phyloP scores from a whole-genome alignment of 2,329 filamentous ascomycete genomes.

The Aspergillus jensenii region DNA sequence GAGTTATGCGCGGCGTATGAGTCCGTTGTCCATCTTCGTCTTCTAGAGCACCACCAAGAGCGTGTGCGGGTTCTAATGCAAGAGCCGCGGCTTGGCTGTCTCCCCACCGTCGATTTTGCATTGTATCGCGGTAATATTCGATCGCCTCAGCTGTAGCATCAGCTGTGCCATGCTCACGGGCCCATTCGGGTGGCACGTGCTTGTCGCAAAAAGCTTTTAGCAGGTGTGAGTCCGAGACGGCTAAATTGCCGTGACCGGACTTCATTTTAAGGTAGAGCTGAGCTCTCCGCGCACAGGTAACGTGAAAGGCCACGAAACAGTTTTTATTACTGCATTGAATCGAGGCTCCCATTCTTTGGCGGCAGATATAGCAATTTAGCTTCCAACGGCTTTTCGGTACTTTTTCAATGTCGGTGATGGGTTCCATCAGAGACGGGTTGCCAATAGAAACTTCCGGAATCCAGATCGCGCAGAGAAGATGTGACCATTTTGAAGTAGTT shows the following conservation, averaged over 20 bases:
- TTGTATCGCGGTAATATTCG: slow-evolving; percentile 83
- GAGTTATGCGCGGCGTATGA: slow-evolving; percentile 50
- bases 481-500: slow-evolving; percentile 92
- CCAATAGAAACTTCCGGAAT: slow-evolving; percentile 95
- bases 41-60: slow-evolving; percentile 54
- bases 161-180: slow-evolving; percentile 79
- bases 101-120: slow-evolving; percentile 88
- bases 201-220: slow-evolving; percentile 96
- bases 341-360: slow-evolving; percentile 95
- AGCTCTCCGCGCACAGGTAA: slow-evolving; percentile 88
- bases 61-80: slow-evolving; percentile 72
- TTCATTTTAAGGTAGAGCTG: slow-evolving; percentile 96
- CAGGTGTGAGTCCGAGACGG: slow-evolving; percentile 75
- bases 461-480: slow-evolving; percentile 96
- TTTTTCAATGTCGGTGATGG: slow-evolving; percentile 96
- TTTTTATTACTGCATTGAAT: slow-evolving; percentile 98
- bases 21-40: slow-evolving; percentile 44
- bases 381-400: slow-evolving; percentile 95
- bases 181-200: slow-evolving; percentile 87
- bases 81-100: slow-evolving; percentile 83
- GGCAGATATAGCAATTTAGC: slow-evolving; percentile 91
- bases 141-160: slow-evolving; percentile 79
- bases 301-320: slow-evolving; percentile 95
- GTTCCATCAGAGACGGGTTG: slow-evolving; percentile 97
- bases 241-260: slow-evolving; percentile 75